Percentiles rank a stretch among this genome's conserved stretches.
These are phyloP conservation scores for Epichloe aotearoae DNA, from an alignment of 2,329 filamentous ascomycete genomes.

Conservation along the genomic window DNA sequence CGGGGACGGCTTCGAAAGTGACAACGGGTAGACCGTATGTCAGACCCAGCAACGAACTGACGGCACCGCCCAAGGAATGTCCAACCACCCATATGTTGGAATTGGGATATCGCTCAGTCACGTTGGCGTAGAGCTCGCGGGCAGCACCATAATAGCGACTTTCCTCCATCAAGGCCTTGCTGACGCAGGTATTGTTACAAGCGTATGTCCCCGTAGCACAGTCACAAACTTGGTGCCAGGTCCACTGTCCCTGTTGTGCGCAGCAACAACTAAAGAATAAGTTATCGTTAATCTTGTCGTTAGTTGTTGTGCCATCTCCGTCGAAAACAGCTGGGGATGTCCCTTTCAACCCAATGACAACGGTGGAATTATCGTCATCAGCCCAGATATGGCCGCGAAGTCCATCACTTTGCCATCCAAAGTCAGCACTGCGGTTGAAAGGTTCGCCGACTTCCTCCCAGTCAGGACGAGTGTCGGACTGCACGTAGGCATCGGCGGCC, in stretches of 20 bases:
- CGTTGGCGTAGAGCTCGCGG: conserved; percentile 81
- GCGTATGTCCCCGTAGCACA: conserved; percentile 78
- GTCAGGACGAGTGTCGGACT: conserved; percentile 54
- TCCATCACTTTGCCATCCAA: conserved; percentile 86
- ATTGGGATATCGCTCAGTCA: conserved; percentile 75
- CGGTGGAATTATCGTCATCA: conserved; percentile 70
- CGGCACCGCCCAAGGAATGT: conserved; percentile 82
- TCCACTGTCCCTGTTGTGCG: conserved; percentile 78
- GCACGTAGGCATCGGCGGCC: conserved; percentile 79
- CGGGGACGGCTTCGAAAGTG: conserved; percentile 86
- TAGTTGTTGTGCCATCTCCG: conserved; percentile 91
- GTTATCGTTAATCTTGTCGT: conserved; percentile 97
- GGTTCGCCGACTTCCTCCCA: conserved; percentile 71
- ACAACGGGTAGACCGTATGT: conserved; percentile 87
- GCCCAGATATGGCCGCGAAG: conserved; percentile 86
- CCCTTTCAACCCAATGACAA: conserved; percentile 88
- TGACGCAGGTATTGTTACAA: conserved; percentile 86
- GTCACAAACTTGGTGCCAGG: conserved; percentile 87
- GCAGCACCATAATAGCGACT: conserved; percentile 86
- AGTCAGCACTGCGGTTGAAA: conserved; percentile 78
- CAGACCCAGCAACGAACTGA: conserved; percentile 75
- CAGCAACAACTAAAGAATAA: conserved; percentile 97
- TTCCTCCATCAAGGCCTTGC: conserved; percentile 61
- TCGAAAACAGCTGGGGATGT: conserved; percentile 86
- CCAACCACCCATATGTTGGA: conserved; percentile 82